These are phyloP conservation scores for Sporothrix phasma DNA, from an alignment of 2,329 filamentous ascomycete species.

Conservation along the genomic window DNA sequence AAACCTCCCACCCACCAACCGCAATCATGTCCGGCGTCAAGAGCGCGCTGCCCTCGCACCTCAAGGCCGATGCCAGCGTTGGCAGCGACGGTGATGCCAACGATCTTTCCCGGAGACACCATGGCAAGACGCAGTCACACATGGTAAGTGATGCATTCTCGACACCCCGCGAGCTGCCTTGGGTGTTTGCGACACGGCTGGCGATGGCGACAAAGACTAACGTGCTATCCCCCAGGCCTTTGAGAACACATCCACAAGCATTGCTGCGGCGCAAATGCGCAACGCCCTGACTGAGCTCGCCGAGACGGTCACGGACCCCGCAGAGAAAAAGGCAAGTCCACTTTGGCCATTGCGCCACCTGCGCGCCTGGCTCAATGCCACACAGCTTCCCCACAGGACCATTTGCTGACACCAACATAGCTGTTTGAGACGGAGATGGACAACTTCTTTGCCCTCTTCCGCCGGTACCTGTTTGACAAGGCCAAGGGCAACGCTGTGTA, in stretches of 20 bases:
- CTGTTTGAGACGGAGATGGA: conserved; percentile 99
- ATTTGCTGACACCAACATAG: conserved; percentile 31
- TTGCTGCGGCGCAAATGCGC: conserved; percentile 97
- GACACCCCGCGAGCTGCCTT: conserved; percentile 8
- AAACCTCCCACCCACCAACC: conserved; percentile 11
- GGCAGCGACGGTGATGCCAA: conserved; percentile 36
- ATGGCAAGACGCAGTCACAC: conserved; percentile 78
- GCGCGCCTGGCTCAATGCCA: not conserved
- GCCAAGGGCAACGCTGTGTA: conserved; percentile 90
- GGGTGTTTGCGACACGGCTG: not conserved
- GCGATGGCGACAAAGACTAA: conserved; percentile 26
- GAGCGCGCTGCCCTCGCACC: conserved; percentile 72
- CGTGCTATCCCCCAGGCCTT: conserved; percentile 60
- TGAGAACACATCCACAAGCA: conserved; percentile 97
- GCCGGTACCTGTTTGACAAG: conserved; percentile 96
- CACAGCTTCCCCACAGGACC: too few relatives aligned
- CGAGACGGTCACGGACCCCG: conserved; percentile 76
- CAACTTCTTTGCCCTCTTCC: conserved; percentile 99
- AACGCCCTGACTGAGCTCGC: conserved; percentile 89
- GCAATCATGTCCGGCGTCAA: conserved; percentile 62
- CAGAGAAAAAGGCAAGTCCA: conserved; percentile 64
- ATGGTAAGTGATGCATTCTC: conserved; percentile 51
- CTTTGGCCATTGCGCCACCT: not conserved
- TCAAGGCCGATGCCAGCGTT: conserved; percentile 50
- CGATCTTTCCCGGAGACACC: conserved; percentile 55